Base-by-base conservation (phyloP, 441 rosid species). In the Cnidoscolus chayamansa region DNA sequence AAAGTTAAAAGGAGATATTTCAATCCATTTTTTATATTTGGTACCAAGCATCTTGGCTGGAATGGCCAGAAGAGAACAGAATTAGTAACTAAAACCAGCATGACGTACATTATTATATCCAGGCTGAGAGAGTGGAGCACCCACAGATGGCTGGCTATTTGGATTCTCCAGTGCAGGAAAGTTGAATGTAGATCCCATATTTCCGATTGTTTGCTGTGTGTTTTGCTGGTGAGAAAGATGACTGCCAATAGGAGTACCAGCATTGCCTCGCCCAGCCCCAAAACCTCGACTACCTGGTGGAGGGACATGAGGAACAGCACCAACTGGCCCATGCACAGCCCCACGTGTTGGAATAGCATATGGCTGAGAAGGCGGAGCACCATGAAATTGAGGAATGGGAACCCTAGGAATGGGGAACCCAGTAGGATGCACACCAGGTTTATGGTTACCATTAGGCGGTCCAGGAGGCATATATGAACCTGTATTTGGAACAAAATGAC, bases 341-440 rank as follows among this genome's bases (percentile, higher is more conserved):
- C 92, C 98, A 74, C 94, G 97, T 66, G 93, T 80, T 19, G 98
- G 98, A 81, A 93, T 95, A 67, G 97, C 88, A 56, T 95, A 95
- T 43, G 97, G 98, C 86, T 93, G 98, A 73, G 97, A 83, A 65
- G 90, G 85, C 68, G 91, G 88, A 71, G 84, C 94, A 60, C 97
- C 97, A 59, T 87, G 98, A 79, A 87, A 93, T 16, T 87, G 88
- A 70, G 96, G 86, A 66, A 89, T 81, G 63, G 98, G 94, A 58
- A 86, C 91, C 82, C 95, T 85, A 71, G 97, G 90, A 81, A 90
- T 84, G 43, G 97, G 88, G 66, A 77, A 95, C 13, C 92, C 97
- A 74, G 93, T 84, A 60, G 98, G 93, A 84, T 92, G 99, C 64
- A 86, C 77, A 71, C 92, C 93, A 74, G 97, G 88, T 84, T 90